These are phyloP conservation scores for Tripidium arundinaceum DNA, from an alignment of 202 grass and related monocot genomes.

Conservation along the genomic window DNA sequence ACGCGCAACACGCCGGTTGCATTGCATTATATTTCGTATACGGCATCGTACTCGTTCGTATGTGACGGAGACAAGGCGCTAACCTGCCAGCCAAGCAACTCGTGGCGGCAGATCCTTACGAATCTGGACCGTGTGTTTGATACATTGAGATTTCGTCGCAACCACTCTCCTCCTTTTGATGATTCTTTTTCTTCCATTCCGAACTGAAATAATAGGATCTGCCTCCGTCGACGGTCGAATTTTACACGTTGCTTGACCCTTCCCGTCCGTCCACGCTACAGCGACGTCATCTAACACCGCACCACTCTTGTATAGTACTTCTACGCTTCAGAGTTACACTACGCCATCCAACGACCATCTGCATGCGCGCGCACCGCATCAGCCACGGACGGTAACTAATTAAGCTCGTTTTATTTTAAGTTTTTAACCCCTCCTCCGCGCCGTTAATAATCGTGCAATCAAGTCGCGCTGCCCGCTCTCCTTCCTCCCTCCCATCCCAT, in stretches of 20 bases:
- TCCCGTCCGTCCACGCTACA: not conserved
- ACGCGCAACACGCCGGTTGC: not conserved
- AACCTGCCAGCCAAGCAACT: not conserved
- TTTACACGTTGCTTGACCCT: not conserved
- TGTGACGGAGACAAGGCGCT: not conserved
- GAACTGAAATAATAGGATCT: no score
- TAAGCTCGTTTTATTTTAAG: not conserved
- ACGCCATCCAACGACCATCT: not conserved
- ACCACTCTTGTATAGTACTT: no score
- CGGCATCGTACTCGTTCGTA: not conserved
- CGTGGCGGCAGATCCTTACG: not conserved
- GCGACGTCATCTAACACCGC: not conserved
- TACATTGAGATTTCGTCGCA: no score
- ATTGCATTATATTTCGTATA: no score
- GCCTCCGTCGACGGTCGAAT: not conserved
- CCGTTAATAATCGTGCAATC: conserved; percentile 35
- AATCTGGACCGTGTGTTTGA: not conserved
- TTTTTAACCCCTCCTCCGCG: not conserved
- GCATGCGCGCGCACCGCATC: no score
- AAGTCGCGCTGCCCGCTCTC: not conserved
- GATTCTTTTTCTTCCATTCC: no score
- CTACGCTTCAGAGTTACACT: no score
- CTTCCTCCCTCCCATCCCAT: not conserved
- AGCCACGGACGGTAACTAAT: not conserved
- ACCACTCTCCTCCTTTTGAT: no score